phyloP scores from a whole-genome alignment of 805 yeast species.

The Candida berthetii region DNA sequence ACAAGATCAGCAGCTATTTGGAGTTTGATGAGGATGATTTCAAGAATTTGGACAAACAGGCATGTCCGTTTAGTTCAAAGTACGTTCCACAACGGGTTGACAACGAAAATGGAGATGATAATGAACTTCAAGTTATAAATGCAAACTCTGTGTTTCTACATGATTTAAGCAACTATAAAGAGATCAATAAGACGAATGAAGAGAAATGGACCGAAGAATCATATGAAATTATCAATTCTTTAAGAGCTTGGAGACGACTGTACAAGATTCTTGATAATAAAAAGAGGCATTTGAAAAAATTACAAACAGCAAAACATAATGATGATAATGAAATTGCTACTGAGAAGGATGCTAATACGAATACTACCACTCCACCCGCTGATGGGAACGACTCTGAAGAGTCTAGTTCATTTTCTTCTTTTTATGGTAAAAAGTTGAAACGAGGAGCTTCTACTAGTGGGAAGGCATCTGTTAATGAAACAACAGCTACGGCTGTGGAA shows the following conservation, averaged over 20 bases:
- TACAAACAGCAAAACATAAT: background rate
- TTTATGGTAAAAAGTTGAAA: too few relatives aligned
- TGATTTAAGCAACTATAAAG: constrained; percentile 10
- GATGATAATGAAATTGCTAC: background rate
- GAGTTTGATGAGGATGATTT: background rate
- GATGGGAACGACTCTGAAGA: too few relatives aligned
- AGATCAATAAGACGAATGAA: constrained; percentile 7
- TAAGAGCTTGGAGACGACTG: constrained; percentile 17
- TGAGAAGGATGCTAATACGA: background rate
- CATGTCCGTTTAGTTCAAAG: constrained; percentile 1
- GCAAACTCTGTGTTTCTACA: constrained; percentile 1
- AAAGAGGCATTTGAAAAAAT: constrained; percentile 16
- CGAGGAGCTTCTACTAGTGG: too few relatives aligned
- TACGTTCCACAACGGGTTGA: background rate
- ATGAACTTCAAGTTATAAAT: background rate
- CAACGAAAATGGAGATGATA: background rate
- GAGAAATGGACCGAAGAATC: constrained; percentile 12
- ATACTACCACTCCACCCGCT: too few relatives aligned
- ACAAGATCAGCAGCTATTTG: background rate
- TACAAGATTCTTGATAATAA: constrained; percentile 21
- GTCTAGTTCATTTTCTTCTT: too few relatives aligned
- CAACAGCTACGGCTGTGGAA: background rate
- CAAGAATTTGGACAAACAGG: background rate
- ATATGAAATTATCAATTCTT: constrained; percentile 4
- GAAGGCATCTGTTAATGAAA: background rate